Conservation (phyloP, 192 early-diverging fungal genomes). For the Coemansia sp. region DNA sequence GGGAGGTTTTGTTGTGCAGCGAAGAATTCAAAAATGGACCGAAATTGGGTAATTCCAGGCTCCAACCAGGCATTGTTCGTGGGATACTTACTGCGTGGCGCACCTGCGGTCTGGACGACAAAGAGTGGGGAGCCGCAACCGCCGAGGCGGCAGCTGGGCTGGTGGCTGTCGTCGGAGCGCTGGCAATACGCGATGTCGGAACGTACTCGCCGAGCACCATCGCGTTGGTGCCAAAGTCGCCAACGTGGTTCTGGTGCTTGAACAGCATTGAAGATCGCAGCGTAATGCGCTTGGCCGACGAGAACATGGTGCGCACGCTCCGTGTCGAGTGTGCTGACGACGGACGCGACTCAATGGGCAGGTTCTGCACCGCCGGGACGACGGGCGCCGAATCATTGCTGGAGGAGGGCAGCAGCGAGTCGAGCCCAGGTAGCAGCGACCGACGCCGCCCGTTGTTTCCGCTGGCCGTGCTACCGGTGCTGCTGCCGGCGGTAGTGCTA, state of each 20-base stretch:
- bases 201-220: conserved; percentile 4
- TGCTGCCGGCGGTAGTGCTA: background rate
- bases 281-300: conserved; percentile 33
- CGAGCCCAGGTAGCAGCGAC: background rate
- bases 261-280: conserved; percentile 33
- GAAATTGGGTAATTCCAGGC: background rate
- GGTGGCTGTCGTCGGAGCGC: background rate
- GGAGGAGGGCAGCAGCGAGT: background rate
- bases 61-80: background rate
- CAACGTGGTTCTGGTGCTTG: conserved; percentile 13
- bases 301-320: conserved; percentile 39
- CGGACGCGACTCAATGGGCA: conserved; percentile 20
- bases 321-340: conserved; percentile 27
- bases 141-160: background rate
- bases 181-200: background rate
- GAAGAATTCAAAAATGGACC: too few species aligned
- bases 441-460: background rate
- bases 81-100: conserved; percentile 27
- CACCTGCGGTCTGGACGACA: conserved; percentile 3
- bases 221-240: conserved; percentile 3
- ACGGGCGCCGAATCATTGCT: background rate
- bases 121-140: conserved; percentile 1
- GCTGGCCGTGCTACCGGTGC: background rate
- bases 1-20: too few species aligned
- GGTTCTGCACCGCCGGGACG: background rate